Evolutionary conservation across 257 asterid species (phyloP).

Genomic region (Rehmannia glutinosa): DNA sequence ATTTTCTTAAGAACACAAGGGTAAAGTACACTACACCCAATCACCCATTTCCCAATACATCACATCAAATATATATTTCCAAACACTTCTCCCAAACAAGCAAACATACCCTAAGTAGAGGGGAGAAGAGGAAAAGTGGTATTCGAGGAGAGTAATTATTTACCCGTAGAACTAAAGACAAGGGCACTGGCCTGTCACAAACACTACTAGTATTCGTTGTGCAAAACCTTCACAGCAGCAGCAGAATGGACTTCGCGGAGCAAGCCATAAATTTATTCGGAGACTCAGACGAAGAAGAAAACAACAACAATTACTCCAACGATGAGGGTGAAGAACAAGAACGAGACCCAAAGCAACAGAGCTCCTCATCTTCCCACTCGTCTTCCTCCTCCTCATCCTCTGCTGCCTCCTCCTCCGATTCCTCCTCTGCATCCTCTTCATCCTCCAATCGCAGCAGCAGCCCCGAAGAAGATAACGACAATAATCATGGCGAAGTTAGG

Average conservation of each 20-base stretch:
- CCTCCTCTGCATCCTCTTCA: constrained; percentile 52
- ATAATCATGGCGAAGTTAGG: constrained; percentile 55
- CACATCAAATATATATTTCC: too few species aligned
- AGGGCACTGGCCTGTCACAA: neutral
- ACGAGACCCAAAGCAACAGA: constrained; percentile 29
- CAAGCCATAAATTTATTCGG: constrained; percentile 62
- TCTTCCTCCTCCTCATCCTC: constrained; percentile 50
- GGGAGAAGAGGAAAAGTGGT: too few species aligned
- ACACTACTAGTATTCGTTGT: neutral
- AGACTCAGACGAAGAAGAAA: constrained; percentile 48
- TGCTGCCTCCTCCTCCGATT: constrained; percentile 44
- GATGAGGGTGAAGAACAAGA: constrained; percentile 33
- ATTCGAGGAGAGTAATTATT: too few species aligned
- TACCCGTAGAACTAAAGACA: too few species aligned
- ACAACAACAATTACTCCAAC: constrained; percentile 26
- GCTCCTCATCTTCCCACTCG: constrained; percentile 46
- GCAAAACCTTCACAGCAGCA: too few species aligned
- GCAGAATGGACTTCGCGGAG: constrained; percentile 55
- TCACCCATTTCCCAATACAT: too few species aligned
- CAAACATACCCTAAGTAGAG: too few species aligned
- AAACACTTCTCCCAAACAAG: too few species aligned
- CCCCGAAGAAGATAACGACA: constrained; percentile 39
- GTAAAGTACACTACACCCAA: too few species aligned
- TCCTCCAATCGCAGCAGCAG: constrained; percentile 57
- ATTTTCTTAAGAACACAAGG: too few species aligned